A percentile compares a stretch with the other conserved stretches of the same genome.
Evolutionary conservation across 495 filamentous ascomycete species (phyloP).

Genomic region (Aspergillus coremiiformis): DNA sequence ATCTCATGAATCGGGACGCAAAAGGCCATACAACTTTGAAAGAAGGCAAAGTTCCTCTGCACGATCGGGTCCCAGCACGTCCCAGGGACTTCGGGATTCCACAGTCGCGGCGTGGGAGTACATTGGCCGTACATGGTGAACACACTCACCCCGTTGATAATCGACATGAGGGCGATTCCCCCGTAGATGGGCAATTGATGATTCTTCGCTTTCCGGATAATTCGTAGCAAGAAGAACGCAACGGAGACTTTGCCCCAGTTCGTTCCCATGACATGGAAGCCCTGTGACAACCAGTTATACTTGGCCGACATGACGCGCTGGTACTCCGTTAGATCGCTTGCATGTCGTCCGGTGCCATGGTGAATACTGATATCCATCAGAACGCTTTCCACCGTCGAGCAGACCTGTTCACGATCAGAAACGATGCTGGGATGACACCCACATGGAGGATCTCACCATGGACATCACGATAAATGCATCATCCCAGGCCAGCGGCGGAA

Average conservation of each 20-base stretch:
- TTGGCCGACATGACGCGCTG: conserved; percentile 2
- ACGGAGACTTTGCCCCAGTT: conserved; percentile 14
- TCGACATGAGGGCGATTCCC: not conserved
- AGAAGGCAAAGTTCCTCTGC: conserved; percentile 10
- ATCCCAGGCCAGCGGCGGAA: conserved; percentile 9
- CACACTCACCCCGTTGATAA: conserved; percentile 5
- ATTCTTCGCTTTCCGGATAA: conserved; percentile 6
- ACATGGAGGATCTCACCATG: not conserved
- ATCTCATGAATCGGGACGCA: too few relatives aligned
- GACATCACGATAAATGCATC: conserved; percentile 7
- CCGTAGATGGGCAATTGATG: conserved; percentile 4
- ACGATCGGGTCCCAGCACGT: conserved; percentile 4
- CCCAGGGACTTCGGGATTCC: conserved; percentile 1
- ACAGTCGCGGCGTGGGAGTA: conserved; percentile 1
- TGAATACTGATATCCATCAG: conserved; percentile 1
- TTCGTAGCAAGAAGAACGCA: conserved; percentile 8
- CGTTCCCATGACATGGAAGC: conserved; percentile 12
- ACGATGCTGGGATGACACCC: not conserved
- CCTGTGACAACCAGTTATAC: conserved; percentile 8
- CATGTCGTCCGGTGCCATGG: conserved; percentile 7
- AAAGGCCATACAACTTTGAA: conserved; percentile 6
- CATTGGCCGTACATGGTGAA: conserved; percentile 11
- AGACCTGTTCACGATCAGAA: not conserved
- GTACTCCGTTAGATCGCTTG: not conserved
- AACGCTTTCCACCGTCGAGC: conserved; percentile 1